Percentiles rank a stretch among this genome's conserved stretches.
phyloP scores from a whole-genome alignment of 2,329 filamentous ascomycete species.

The Claviceps pazoutovae region DNA sequence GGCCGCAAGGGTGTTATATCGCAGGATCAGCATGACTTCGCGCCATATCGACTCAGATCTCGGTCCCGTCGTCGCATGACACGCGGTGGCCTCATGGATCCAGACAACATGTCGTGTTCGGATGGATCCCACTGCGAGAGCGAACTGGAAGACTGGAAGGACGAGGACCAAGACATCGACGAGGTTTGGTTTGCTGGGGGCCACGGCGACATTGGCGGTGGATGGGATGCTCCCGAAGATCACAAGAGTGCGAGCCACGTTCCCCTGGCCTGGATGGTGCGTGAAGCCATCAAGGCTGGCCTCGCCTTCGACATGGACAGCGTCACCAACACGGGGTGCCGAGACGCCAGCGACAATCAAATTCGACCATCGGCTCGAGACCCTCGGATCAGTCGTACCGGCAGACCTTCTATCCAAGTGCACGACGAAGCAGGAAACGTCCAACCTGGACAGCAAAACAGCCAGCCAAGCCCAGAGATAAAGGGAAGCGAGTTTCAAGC shows the following conservation, averaged over 20 bases:
- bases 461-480: slow-evolving; percentile 10
- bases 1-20: slow-evolving; percentile 9
- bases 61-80: slow-evolving; percentile 19
- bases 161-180: slow-evolving; percentile 55
- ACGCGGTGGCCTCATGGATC: slow-evolving; percentile 8
- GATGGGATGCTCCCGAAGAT: slow-evolving; percentile 46
- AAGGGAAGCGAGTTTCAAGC: slow-evolving; percentile 10
- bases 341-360: slow-evolving; percentile 6
- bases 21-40: slow-evolving; percentile 11
- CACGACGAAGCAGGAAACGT: slow-evolving; percentile 8
- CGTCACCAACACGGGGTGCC: slow-evolving; percentile 50
- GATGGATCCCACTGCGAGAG: slow-evolving; percentile 14
- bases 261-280: slow-evolving; percentile 57
- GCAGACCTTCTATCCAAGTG: slow-evolving; percentile 14
- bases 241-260: slow-evolving; percentile 54
- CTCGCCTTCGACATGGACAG: slow-evolving; percentile 57
- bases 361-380: slow-evolving; percentile 2
- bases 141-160: slow-evolving; percentile 25
- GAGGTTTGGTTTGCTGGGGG: slow-evolving; percentile 72
- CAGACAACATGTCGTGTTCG: slow-evolving; percentile 19
- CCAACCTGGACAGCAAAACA: slow-evolving; percentile 8
- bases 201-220: slow-evolving; percentile 67
- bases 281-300: slow-evolving; percentile 45
- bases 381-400: slow-evolving; percentile 2
- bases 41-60: slow-evolving; percentile 28